A percentile compares a stretch with the other conserved stretches of the same genome.
Conservation (phyloP, 1,139 yeast species). For the Sugiyamaella neomexicana region DNA sequence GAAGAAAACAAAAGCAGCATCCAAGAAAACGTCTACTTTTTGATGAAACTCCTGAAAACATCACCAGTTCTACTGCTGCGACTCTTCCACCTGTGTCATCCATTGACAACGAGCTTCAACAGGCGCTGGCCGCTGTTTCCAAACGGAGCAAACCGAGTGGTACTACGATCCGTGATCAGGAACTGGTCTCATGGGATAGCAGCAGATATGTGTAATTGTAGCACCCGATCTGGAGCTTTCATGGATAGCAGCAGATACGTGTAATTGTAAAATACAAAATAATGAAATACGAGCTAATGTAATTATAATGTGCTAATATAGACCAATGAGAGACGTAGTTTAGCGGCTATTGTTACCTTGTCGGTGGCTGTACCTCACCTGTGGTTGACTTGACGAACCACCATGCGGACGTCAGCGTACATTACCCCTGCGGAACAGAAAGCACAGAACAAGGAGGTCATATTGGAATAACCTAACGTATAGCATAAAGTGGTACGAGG, state of each 20-base stretch:
- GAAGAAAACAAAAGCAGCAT: constrained; percentile 15
- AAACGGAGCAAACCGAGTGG: constrained; percentile 2
- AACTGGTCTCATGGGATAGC: constrained; percentile 15
- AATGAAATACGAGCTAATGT: constrained; percentile 8
- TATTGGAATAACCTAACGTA: no score
- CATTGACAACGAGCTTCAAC: constrained; percentile 8
- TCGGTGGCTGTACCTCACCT: no score
- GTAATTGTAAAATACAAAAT: not conserved
- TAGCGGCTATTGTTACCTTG: no score
- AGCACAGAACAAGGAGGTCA: no score
- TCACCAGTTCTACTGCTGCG: not conserved
- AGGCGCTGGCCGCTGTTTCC: constrained; percentile 5
- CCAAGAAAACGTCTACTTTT: not conserved
- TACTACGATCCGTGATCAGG: constrained; percentile 1
- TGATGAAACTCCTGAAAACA: not conserved
- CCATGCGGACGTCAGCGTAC: no score
- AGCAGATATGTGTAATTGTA: constrained; percentile 14
- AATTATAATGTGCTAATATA: no score
- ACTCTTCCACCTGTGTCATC: not conserved
- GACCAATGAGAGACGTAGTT: no score
- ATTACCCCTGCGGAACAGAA: no score
- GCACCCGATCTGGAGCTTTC: no score
- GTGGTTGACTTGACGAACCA: no score
- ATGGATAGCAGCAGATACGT: constrained; percentile 18
- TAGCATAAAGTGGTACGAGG: no score